Base-by-base conservation (phyloP, 495 filamentous ascomycete species). In the Podospora sp. region DNA sequence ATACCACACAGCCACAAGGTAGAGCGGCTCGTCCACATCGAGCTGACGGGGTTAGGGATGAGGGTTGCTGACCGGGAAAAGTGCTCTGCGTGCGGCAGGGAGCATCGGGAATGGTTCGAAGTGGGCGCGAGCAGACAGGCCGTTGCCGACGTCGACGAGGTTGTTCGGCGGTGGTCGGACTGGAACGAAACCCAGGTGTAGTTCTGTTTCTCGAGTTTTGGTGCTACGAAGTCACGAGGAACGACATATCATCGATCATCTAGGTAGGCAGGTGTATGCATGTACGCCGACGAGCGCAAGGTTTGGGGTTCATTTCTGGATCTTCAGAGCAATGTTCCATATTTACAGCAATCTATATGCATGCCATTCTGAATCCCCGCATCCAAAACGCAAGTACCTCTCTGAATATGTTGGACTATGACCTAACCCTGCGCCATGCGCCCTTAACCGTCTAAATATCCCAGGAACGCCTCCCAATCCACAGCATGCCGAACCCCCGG, bases 61-160 rank as follows among this genome's bases (percentile, higher is more conserved):
- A 84, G 87, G 67, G 86, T 89, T 20, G 76, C 76, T 8, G 80
- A 82, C 16, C 77, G 73, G 24, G 81, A 75, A 33, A 83, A 83
- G 53, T 99, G 95, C 74, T 77, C 80, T 8, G 85, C 86, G 8
- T 99, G 95, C 75, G 93, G 94, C 12, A 92, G 88, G 76, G 89
- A 91, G 70, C 96, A 99, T 78, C 82, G 88, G 46, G 95, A 99
- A 77, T 99, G 95, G 95, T 98, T 99, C 77, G 93, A 95, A 77
- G 87, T 98, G 7, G 87, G 91, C 60, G 93, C 92, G 1, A 86
- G 79, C 20, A 85, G 88, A 71, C 82, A 89, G 12, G 91, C 89
- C 0, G 79, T 98, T 12, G 85, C 80, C 64, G 84, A 78, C 25
- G 90, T 98, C 6, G 94, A 99, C 82, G 92, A 91, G 63, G 86